Base-by-base conservation (phyloP, 176 grass and related monocot species). In the Oryza coarctata region DNA sequence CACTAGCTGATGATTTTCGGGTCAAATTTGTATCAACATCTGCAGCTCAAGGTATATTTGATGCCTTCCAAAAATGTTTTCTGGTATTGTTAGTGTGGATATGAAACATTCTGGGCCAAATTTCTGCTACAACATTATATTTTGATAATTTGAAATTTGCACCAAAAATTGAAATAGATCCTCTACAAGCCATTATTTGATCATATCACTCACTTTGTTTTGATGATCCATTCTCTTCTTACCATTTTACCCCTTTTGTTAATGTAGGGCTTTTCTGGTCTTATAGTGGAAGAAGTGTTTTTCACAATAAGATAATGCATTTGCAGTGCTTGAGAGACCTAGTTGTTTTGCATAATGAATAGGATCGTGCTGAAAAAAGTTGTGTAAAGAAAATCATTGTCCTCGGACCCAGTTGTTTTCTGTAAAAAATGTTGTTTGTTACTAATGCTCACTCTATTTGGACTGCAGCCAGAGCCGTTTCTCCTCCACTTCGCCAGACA, bases 1-100 rank as follows among this genome's bases (percentile, higher is more conserved):
- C 89, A 78, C 55, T 98, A 68, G 90, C 92, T 30, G 95, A 94
- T 30, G 90, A 98, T 84, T 98, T 98, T 85, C 86, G 90, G 60
- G 84, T 84, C 45, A 98, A 98, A 90, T 98, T 94, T 64, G 84
- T 94, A 82, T 91, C 91, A 43, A 70, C 78, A 67, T 86, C 87
- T 47, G 84, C 76, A 76, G 31, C 45, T 27, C 81, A 88, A 68
- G 86, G 90, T 89, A 68, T 34, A 57, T 26, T 64, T 58, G 45
- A 60, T 78, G 57, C 38, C 66, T 66, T 82, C 13, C 4, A 55
- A 68, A 72, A 65, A 39, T 90, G 34, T 26, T 1, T 2, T 83
- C 43, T 15, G 6, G n/a, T 47, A 83, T 75, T 11, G 68, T 81
- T 83, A 57, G 23, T 63, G 7, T 78, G 43, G 22, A 0, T 75